Evolutionary conservation across 2,329 filamentous ascomycete genomes (phyloP).

Genomic region (Fusarium clavum): DNA sequence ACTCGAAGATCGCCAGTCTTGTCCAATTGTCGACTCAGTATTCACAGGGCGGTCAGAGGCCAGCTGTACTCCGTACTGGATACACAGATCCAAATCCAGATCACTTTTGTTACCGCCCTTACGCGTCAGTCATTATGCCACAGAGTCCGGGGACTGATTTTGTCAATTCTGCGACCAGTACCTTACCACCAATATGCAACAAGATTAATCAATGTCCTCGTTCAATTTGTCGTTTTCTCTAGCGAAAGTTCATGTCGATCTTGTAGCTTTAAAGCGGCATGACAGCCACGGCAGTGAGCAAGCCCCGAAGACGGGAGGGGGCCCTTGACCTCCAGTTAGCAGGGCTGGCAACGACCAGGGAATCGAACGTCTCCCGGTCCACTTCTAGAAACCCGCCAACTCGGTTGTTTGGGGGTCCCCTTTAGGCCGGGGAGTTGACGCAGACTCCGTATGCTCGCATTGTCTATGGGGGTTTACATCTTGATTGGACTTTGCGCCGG

Average conservation of each 20-base stretch:
- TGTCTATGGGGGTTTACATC: neutral
- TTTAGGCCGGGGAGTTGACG: constrained; percentile 40
- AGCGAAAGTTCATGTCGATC: constrained; percentile 8
- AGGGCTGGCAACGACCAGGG: constrained; percentile 17
- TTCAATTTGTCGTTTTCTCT: constrained; percentile 16
- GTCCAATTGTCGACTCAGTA: constrained; percentile 25
- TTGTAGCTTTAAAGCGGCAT: constrained; percentile 32
- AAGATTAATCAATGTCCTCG: constrained; percentile 12
- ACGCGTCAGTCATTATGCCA: neutral
- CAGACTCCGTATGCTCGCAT: constrained; percentile 24
- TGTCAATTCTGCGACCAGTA: neutral
- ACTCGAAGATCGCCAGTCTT: constrained; percentile 25
- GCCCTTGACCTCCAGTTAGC: constrained; percentile 29
- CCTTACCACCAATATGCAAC: neutral
- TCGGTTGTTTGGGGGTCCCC: constrained; percentile 41
- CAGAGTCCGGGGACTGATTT: constrained; percentile 3
- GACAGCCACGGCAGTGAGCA: constrained; percentile 22
- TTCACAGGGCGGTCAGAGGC: constrained; percentile 37
- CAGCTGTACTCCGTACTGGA: constrained; percentile 7
- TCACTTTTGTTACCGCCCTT: constrained; percentile 2
- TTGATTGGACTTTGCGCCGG: constrained; percentile 17
- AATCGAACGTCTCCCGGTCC: constrained; percentile 25
- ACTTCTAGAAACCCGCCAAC: constrained; percentile 41
- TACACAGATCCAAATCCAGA: constrained; percentile 2
- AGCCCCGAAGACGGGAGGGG: constrained; percentile 18